Base-by-base conservation (phyloP, 2,329 filamentous ascomycete genomes). In the Fusarium heterosporum region DNA sequence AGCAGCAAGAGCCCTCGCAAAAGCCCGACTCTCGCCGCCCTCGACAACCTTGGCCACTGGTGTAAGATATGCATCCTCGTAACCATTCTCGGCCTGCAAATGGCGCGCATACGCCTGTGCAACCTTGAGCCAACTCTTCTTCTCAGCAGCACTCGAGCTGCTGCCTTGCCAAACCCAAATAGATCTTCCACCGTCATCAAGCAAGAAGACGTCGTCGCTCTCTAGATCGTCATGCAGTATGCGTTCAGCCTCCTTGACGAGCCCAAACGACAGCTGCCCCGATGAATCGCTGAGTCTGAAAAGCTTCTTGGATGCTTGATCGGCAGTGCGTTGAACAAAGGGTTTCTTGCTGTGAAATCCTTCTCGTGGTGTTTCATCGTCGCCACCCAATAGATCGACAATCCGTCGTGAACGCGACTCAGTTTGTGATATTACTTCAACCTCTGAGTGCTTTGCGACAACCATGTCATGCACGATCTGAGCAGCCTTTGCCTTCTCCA, bases 101-200 rank as follows among this genome's bases (percentile, higher is more conserved):
- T 79, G 78, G 12, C 78, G 77, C 47, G 86, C 72, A 65, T 89
- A 89, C 7, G 79, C 78, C 76, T 89, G 84, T n/a, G 85, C 84
- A 6, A 88, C 82, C 58, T 80, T 81, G 43, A 89, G 75, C 89
- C 89, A 91, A 73, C 80, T 79, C 7, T 84, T 82, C 74, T 82
- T 89, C 77, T 91, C 89, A 2, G 75, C 77, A 32, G 77, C 76
- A 73, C 88, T 90, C 10, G 89, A 87, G 2, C 80, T 78, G 3
- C 77, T 76, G 1, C 89, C 89, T 70, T 89, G 83, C 89, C 89
- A 91, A 3, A 91, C 86, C 88, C 88, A 91, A 32, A 91, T 79
- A 9, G 78, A 78, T 49, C 75, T 82, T 8, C 87, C 87, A 1
- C 79, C 81, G 66, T 89, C 87, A 61, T 86, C 83, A 19, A 89